phyloP scores from a whole-genome alignment of 768 basidiomycete species.

The Leccinum aurantiacum region DNA sequence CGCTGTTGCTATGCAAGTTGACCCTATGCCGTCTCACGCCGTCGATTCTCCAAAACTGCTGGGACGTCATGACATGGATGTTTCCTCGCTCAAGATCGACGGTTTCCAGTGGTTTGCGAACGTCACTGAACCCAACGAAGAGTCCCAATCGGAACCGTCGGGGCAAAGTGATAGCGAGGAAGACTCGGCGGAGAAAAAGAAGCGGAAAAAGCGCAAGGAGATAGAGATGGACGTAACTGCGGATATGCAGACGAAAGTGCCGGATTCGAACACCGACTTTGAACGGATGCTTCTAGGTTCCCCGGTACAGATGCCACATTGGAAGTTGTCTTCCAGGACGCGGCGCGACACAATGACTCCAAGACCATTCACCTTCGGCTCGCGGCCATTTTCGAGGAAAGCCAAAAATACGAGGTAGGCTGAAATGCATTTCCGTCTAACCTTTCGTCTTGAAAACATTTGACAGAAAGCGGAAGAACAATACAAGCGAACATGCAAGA shows the following conservation, averaged over 20 bases:
- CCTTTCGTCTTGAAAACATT: not conserved
- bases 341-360: conserved; percentile 85
- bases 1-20: conserved; percentile 22
- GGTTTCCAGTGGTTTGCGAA: conserved; percentile 75
- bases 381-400: conserved; percentile 80
- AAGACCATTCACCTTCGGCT: conserved; percentile 87
- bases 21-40: not conserved
- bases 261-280: conserved; percentile 93
- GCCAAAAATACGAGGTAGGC: conserved; percentile 74
- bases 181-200: conserved; percentile 47
- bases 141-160: conserved; percentile 43
- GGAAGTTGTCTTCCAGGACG: conserved; percentile 86
- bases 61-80: not conserved
- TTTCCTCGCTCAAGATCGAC: conserved; percentile 49
- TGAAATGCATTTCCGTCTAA: conserved; percentile 11
- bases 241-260: conserved; percentile 80
- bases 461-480: conserved; percentile 90
- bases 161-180: conserved; percentile 39
- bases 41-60: not conserved
- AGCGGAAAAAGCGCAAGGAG: conserved; percentile 65
- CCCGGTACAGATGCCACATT: conserved; percentile 84
- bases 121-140: conserved; percentile 36
- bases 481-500: conserved; percentile 85
- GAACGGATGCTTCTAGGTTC: conserved; percentile 91
- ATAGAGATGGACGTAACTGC: conserved; percentile 82